A percentile compares a stretch with the other conserved stretches of the same genome.
These are phyloP conservation scores for Solanum pennellii DNA, from an alignment of 257 asterid species.

Conservation along the genomic window DNA sequence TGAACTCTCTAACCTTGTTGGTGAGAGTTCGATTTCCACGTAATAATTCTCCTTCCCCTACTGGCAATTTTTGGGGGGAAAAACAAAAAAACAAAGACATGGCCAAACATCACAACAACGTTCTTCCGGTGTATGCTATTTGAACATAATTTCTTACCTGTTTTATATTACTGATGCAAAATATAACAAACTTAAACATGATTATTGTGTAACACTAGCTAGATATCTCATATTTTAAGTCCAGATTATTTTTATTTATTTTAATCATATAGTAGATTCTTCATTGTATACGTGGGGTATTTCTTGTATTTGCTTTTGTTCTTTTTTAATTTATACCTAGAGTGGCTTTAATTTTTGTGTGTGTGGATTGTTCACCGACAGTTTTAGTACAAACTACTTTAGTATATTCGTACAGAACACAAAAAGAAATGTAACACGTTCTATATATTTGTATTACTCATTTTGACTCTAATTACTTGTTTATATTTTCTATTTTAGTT, in stretches of 20 bases:
- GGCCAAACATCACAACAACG: background rate
- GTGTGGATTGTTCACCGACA: background rate
- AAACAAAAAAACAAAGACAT: background rate
- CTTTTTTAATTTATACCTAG: background rate
- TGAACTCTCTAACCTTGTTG: no score
- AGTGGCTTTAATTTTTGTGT: background rate
- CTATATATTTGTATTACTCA: no score
- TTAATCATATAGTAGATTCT: background rate
- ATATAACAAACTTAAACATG: background rate
- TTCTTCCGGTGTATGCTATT: background rate
- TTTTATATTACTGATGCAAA: background rate
- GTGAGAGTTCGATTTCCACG: no score
- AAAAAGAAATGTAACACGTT: background rate
- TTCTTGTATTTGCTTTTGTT: background rate
- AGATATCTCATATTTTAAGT: background rate
- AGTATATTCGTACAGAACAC: background rate
- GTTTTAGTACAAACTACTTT: background rate
- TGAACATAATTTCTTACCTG: background rate
- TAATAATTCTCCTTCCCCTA: no score
- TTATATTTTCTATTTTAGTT: no score
- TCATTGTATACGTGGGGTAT: background rate
- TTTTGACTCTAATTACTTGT: no score
- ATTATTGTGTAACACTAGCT: background rate
- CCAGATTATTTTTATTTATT: background rate
- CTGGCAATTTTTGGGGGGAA: no score